These are phyloP conservation scores for Alternaria sp. DNA, from an alignment of 2,329 filamentous ascomycete genomes.

Conservation along the genomic window DNA sequence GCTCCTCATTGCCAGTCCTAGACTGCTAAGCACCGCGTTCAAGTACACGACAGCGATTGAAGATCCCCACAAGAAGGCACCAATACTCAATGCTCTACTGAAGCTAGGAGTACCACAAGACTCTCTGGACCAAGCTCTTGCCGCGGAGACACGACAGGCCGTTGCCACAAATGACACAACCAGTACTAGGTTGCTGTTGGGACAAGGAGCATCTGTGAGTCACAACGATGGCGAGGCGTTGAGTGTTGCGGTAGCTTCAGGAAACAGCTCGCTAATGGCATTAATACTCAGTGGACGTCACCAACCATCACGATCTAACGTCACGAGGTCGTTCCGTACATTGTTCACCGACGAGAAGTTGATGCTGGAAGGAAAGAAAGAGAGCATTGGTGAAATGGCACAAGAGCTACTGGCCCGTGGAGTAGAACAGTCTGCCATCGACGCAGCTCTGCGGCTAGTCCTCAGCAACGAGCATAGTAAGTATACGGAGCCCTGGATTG, in stretches of 20 bases:
- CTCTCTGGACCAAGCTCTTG: conserved; percentile 36
- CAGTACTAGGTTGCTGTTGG: conserved; percentile 36
- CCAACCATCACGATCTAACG: conserved; percentile 28
- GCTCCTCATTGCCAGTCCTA: conserved; percentile 30
- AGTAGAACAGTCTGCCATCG: conserved; percentile 38
- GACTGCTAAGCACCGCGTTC: conserved; percentile 35
- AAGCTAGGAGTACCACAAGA: conserved; percentile 37
- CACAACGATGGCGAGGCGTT: conserved; percentile 62
- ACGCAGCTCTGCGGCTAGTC: conserved; percentile 30
- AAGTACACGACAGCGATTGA: conserved; percentile 30
- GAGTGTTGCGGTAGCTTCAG: conserved; percentile 60
- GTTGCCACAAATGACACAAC: conserved; percentile 28
- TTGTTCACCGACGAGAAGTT: conserved; percentile 29
- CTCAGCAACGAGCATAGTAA: conserved; percentile 20
- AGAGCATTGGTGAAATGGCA: conserved; percentile 20
- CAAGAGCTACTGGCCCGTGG: conserved; percentile 32
- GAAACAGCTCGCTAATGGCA: conserved; percentile 57
- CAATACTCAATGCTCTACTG: conserved; percentile 34
- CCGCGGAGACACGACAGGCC: conserved; percentile 30
- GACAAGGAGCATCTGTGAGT: conserved; percentile 52
- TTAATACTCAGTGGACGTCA: conserved; percentile 55
- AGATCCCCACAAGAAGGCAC: conserved; percentile 30
- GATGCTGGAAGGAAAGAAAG: neutral
- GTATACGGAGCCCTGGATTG: conserved; percentile 21
- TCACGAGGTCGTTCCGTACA: conserved; percentile 36